phyloP scores from a whole-genome alignment of 2,329 filamentous ascomycete genomes.

The Penicillium digitatum region DNA sequence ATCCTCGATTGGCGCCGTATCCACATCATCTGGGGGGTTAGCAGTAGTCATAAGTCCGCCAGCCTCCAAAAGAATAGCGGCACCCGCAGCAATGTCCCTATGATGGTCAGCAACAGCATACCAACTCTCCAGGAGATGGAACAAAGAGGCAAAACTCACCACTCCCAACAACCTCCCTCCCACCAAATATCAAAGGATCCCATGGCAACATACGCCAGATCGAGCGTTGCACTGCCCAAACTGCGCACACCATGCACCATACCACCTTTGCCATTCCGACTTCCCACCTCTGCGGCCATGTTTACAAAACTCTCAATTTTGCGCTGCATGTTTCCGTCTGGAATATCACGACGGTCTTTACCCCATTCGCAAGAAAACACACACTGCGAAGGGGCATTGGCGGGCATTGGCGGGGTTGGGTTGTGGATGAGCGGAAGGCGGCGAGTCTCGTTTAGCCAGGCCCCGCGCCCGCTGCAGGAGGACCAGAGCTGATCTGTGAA shows the following conservation, averaged over 20 bases:
- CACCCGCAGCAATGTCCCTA: conserved; percentile 69
- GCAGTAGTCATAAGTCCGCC: conserved; percentile 70
- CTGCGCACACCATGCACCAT: conserved; percentile 76
- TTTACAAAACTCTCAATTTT: conserved; percentile 74
- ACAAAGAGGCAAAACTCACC: conserved; percentile 44
- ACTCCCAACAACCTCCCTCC: conserved; percentile 79
- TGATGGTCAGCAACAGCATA: background rate
- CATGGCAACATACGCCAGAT: conserved; percentile 71
- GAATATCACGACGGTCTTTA: conserved; percentile 65
- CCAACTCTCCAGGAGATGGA: background rate
- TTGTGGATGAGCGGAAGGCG: conserved; percentile 60
- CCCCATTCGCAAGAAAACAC: conserved; percentile 76
- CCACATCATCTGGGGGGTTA: conserved; percentile 61
- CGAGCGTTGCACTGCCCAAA: conserved; percentile 68
- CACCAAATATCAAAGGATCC: conserved; percentile 77
- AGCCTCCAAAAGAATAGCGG: conserved; percentile 68
- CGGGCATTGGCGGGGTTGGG: conserved; percentile 61
- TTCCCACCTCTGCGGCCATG: conserved; percentile 65
- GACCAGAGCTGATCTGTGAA: conserved; percentile 67
- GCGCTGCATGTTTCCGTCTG: conserved; percentile 64
- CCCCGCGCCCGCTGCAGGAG: conserved; percentile 61
- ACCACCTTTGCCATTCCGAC: conserved; percentile 62
- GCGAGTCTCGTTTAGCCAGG: conserved; percentile 64
- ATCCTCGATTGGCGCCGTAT: conserved; percentile 55
- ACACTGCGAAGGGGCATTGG: conserved; percentile 63